Percentiles rank a stretch among this genome's conserved stretches.
phyloP scores from a whole-genome alignment of 2,329 filamentous ascomycete species.

The Sporothrix curviconia region DNA sequence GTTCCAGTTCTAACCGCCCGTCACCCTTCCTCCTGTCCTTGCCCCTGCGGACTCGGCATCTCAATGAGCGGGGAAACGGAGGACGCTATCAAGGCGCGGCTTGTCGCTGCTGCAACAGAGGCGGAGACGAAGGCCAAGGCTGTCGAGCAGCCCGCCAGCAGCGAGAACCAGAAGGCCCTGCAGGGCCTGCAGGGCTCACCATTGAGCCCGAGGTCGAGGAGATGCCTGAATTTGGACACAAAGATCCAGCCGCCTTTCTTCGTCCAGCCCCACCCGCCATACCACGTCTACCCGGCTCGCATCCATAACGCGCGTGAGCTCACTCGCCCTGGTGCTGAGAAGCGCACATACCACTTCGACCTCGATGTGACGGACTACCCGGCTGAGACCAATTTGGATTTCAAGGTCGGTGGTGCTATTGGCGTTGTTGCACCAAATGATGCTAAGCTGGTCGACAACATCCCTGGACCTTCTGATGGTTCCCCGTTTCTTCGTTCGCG shows the following conservation, averaged over 20 bases:
- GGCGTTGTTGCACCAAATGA: conserved; percentile 88
- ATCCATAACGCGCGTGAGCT: conserved; percentile 79
- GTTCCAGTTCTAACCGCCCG: no score
- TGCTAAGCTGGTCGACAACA: conserved; percentile 66
- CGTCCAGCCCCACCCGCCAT: conserved; percentile 90
- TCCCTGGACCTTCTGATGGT: conserved; percentile 77
- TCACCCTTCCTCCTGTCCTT: conserved; percentile 14
- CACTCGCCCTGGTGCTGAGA: conserved; percentile 83
- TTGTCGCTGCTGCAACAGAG: conserved; percentile 6
- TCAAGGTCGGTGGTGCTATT: conserved; percentile 93
- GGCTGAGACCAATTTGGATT: conserved; percentile 75
- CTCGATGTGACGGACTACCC: conserved; percentile 92
- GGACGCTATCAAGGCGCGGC: conserved; percentile 26
- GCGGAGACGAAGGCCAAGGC: not conserved
- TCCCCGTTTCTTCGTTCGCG: conserved; percentile 72
- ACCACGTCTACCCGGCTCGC: conserved; percentile 84
- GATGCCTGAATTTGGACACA: conserved; percentile 42
- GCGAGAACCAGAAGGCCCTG: conserved; percentile 21
- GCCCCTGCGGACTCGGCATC: conserved; percentile 45
- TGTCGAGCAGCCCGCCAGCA: conserved; percentile 9
- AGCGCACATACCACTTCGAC: conserved; percentile 96
- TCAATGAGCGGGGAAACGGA: conserved; percentile 31
- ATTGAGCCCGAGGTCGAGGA: conserved; percentile 30
- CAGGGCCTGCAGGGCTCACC: conserved; percentile 23
- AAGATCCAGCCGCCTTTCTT: conserved; percentile 72